Conservation (phyloP, 208 protist genomes). For the Crithidia fasciculata region DNA sequence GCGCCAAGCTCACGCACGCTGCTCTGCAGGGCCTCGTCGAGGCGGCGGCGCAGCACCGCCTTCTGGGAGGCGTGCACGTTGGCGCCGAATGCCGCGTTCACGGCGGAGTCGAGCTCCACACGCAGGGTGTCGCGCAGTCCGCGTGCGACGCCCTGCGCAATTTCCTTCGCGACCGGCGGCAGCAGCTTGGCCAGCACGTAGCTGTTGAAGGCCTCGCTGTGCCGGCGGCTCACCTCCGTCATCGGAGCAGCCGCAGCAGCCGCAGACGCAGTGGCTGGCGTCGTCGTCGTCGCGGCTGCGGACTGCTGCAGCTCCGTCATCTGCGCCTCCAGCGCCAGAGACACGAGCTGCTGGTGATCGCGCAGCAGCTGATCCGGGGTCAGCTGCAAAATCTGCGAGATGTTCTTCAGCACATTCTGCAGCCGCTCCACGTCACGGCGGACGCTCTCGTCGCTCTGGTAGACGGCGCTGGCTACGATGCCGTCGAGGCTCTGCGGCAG, state of each 20-base stretch:
- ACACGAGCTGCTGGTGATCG: constrained; percentile 82
- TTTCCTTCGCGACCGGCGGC: constrained; percentile 61
- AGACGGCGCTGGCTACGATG: constrained; percentile 61
- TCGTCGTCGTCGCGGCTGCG: background rate
- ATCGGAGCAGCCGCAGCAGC: background rate
- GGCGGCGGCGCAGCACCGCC: constrained; percentile 58
- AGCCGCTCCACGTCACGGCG: constrained; percentile 53
- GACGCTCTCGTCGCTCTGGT: constrained; percentile 72
- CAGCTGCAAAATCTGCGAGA: constrained; percentile 72
- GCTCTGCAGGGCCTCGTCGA: constrained; percentile 76
- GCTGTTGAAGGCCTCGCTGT: constrained; percentile 64
- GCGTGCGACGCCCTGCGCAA: constrained; percentile 66
- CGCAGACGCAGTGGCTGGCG: constrained; percentile 1
- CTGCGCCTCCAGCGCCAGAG: constrained; percentile 85
- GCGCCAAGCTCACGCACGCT: constrained; percentile 56
- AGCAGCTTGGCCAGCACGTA: constrained; percentile 62
- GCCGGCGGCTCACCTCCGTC: constrained; percentile 11
- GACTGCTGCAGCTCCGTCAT: constrained; percentile 86
- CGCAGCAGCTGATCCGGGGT: constrained; percentile 68
- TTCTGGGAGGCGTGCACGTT: constrained; percentile 61
- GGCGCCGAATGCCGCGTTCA: constrained; percentile 57
- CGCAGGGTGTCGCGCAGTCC: constrained; percentile 72
- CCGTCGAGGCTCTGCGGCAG: constrained; percentile 79
- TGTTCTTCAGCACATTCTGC: constrained; percentile 74
- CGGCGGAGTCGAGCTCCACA: constrained; percentile 65